These are phyloP conservation scores for Fraxinus platypoda DNA, from an alignment of 305 asterid species.

Conservation along the genomic window DNA sequence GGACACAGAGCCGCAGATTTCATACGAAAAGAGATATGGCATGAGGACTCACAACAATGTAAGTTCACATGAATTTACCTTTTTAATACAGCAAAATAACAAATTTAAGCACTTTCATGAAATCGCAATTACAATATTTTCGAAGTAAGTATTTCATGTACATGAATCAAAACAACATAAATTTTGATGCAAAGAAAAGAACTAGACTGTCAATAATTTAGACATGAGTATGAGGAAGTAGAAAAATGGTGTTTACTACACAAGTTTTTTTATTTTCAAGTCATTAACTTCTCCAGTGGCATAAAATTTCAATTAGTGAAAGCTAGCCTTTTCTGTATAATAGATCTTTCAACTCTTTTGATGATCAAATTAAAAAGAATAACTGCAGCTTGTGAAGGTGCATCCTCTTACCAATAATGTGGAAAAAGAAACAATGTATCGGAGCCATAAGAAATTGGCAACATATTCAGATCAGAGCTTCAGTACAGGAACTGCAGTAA, in stretches of 20 bases:
- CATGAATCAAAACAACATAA: background rate
- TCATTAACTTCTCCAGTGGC: background rate
- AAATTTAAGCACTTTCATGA: background rate
- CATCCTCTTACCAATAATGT: conserved; percentile 21
- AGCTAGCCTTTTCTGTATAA: background rate
- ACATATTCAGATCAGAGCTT: conserved; percentile 22
- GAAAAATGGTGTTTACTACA: background rate
- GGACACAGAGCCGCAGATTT: conserved; percentile 27
- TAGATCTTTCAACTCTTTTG: conserved; percentile 20
- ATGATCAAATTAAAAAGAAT: conserved; percentile 22
- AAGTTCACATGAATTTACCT: conserved; percentile 24
- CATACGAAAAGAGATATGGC: conserved; percentile 21
- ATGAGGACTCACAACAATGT: conserved; percentile 35
- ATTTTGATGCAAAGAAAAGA: background rate
- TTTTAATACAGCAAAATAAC: background rate
- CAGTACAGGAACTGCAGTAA: conserved; percentile 23
- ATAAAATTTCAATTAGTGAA: background rate
- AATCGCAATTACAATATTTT: background rate
- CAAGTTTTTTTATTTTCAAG: background rate
- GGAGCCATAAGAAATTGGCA: conserved; percentile 21
- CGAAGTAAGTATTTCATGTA: background rate
- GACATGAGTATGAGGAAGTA: background rate
- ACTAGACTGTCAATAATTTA: background rate
- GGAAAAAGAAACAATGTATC: conserved; percentile 11
- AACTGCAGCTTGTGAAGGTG: conserved; percentile 41